phyloP scores from a whole-genome alignment of 805 yeast species.

The Cyberlindnera americana region DNA sequence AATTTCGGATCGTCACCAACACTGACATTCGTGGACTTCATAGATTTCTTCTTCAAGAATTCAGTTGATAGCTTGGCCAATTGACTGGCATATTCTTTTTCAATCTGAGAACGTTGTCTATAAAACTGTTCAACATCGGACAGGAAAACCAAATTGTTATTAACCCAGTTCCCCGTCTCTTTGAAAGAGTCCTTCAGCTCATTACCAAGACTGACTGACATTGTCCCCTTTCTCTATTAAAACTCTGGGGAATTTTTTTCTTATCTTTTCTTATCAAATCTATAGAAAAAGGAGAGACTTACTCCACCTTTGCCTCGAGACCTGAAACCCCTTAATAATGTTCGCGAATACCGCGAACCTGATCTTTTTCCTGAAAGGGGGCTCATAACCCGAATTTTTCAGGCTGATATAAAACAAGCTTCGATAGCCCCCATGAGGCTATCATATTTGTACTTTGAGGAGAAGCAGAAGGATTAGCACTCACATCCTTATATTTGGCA shows the following conservation, averaged over 20 bases:
- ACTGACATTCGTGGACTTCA: constrained; percentile 58
- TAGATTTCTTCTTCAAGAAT: constrained; percentile 74
- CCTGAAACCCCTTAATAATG: no score
- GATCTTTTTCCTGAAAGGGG: no score
- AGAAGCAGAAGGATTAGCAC: no score
- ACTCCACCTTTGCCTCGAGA: no score
- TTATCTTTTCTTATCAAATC: not conserved
- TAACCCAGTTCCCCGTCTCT: constrained; percentile 74
- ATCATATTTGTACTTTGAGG: no score
- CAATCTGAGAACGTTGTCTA: constrained; percentile 75
- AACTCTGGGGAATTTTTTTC: not conserved
- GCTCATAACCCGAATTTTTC: no score
- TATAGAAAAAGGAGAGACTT: not conserved
- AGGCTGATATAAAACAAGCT: no score
- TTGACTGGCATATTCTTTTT: constrained; percentile 74
- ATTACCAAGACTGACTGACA: constrained; percentile 48
- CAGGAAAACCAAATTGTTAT: constrained; percentile 69
- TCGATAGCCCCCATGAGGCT: no score
- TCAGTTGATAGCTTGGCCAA: constrained; percentile 61
- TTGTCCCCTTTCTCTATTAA: not conserved
- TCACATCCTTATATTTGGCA: no score
- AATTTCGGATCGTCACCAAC: constrained; percentile 90
- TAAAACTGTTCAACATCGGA: constrained; percentile 79
- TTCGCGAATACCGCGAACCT: no score
- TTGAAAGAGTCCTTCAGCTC: constrained; percentile 79